Evolutionary conservation across 164 flowering plant genomes (phyloP), one percentile per base, ranked within the genome.

Genomic region (Magnolia changhungtana): DNA sequence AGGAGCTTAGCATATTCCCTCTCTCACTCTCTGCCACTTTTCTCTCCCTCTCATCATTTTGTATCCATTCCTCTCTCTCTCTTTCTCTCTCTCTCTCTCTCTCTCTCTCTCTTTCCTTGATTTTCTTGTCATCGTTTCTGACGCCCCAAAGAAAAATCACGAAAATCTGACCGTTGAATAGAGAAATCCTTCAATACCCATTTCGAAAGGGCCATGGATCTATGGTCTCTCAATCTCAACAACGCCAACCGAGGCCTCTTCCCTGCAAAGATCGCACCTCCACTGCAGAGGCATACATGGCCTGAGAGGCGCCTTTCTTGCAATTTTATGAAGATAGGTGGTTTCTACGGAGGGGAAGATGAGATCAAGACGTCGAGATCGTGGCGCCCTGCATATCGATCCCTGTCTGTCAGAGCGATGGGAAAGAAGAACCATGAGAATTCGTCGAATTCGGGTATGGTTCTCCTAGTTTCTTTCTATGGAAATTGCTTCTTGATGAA

Each of bases 371-470:
- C 67, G 45, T 76, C 61, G 59, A 80, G 76, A 52, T 64, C 27
- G 31, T 76, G 51, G 69, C 21, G 10, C 71, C 73, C 77, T 63
- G 23, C 50, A 2, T 58, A 52, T 67, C 80, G 76, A 67, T 63
- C 80, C 51, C 51, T 82, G 63, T 50, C 75, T 9, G 81, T 82
- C 16, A 71, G 69, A 14, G 79, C 82, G 50, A 74, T 51, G 78
- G 84, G 82, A 24, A 79, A 79, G 80, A 79, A 82, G 67, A 82
- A 82, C 37, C 75, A 50, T 14, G 74, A 70, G 8, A 76, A 73
- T 73, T 63, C 81, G 3, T 65, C 76, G 72, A 71, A 75, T 65
- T 71, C 77, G 5, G 78, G 75, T 81, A 27, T 71, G 49, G 49
- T 4, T 68, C 45, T 68, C 16, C 61, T 31, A 24, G 50, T 29